Evolutionary conservation across 2,329 filamentous ascomycete genomes (phyloP), one percentile per base, ranked within the genome.

Genomic region (Fusarium sp.): DNA sequence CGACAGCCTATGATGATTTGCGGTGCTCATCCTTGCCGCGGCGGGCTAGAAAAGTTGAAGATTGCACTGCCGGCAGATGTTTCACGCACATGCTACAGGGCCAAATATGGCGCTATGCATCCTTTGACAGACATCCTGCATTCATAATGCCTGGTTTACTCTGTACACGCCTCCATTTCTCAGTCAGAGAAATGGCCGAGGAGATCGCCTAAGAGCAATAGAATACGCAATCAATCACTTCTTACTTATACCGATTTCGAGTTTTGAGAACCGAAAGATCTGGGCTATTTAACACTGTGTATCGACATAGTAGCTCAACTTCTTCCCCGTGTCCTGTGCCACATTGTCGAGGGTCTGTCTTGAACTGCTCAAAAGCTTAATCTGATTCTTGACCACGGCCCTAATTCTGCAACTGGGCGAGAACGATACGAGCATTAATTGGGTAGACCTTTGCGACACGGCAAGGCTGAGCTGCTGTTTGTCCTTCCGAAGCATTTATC

Each of bases 51-150:
- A 79, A 69, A 65, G 77, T 71, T 44, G 77, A 74, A 38, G 69
- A 75, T 41, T 77, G 70, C 49, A 72, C 75, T 31, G 73, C 74
- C 52, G 73, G 71, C 42, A 75, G 66, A 54, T 74, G 77, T 77
- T 79, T 76, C 75, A 79, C 77, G 47, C 66, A 67, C 44, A 58
- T 59, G 24, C 45, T 66, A 72, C 51, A 71, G 69, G 36, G 63
- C 68, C 64, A 77, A 77, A 56, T 63, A 75, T 66, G 77, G 74
- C 36, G 69, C 70, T 63, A 75, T 76, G 75, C 71, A 77, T 63
- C 52, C 68, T 36, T 71, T 52, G 39, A 77, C 73, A 71, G 68
- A 62, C 42, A 26, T 58, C 20, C 74, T 39, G 48, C 77, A 62
- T 68, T 63, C 66, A 66, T 39, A 75, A 73, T 52, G 64, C 65